Conservation (phyloP, 2,329 filamentous ascomycete species). For the Alternaria triticina region DNA sequence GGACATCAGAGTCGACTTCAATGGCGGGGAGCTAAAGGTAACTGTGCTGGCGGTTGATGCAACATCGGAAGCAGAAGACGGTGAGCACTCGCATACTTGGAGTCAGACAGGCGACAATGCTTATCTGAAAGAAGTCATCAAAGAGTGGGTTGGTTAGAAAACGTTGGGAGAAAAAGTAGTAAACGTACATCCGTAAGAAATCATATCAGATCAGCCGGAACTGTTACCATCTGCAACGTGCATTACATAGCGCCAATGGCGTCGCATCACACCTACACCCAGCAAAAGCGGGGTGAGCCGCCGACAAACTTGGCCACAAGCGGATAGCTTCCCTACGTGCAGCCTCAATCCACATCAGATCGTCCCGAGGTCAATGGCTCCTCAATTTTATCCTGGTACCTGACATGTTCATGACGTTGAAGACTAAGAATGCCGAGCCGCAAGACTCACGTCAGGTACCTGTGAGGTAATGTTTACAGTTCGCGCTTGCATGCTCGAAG, state of each 20-base stretch:
- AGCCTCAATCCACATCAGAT: constrained; percentile 7
- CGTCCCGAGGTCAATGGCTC: not conserved
- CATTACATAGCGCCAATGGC: not conserved
- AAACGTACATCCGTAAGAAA: not conserved
- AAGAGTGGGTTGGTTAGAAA: constrained; percentile 30
- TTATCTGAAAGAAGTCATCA: constrained; percentile 31
- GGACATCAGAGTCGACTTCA: constrained; percentile 30
- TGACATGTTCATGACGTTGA: constrained; percentile 34
- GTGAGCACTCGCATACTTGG: constrained; percentile 33
- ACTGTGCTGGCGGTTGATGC: constrained; percentile 10
- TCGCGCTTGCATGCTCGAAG: not conserved
- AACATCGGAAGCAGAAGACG: constrained; percentile 10
- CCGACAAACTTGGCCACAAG: not conserved
- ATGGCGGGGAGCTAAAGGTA: constrained; percentile 23
- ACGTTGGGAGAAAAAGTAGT: not conserved
- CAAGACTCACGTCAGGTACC: not conserved
- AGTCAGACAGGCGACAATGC: constrained; percentile 17
- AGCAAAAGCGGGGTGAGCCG: constrained; percentile 7
- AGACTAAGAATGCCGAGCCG: constrained; percentile 14
- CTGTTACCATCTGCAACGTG: not conserved
- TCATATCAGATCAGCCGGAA: not conserved
- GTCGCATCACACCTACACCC: constrained; percentile 1
- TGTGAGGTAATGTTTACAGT: constrained; percentile 16
- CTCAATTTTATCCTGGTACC: constrained; percentile 12
- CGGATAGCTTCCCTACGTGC: constrained; percentile 1